These are phyloP conservation scores for Beauveria sp. DNA, from an alignment of 2,329 filamentous ascomycete genomes.

Conservation along the genomic window DNA sequence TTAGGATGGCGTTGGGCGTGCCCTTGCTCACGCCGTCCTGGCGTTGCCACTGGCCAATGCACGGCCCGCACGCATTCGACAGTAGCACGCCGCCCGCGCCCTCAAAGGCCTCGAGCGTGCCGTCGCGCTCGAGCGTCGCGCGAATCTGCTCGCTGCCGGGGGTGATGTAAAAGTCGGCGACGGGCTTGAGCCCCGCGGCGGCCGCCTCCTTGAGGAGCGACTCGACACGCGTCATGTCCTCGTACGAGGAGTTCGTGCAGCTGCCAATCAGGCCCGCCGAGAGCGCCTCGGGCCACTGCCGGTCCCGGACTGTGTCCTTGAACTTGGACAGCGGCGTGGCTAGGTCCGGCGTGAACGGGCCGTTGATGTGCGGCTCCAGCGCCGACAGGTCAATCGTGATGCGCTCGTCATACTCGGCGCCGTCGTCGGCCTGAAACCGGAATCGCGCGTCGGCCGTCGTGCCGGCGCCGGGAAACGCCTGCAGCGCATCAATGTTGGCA, in stretches of 20 bases:
- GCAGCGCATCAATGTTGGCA: conserved; percentile 55
- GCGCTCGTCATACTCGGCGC: conserved; percentile 81
- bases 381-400: conserved; percentile 85
- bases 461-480: conserved; percentile 39
- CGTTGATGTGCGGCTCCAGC: conserved; percentile 94
- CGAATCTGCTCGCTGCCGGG: conserved; percentile 96
- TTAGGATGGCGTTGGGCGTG: conserved; percentile 86
- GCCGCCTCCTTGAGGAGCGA: conserved; percentile 86
- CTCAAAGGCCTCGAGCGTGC: conserved; percentile 78
- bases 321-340: conserved; percentile 89
- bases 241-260: conserved; percentile 97
- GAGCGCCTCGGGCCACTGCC: conserved; percentile 85
- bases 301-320: conserved; percentile 71
- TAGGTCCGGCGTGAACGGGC: conserved; percentile 91
- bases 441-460: conserved; percentile 40
- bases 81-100: conserved; percentile 81
- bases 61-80: conserved; percentile 90
- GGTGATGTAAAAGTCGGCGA: conserved; percentile 89
- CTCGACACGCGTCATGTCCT: conserved; percentile 96
- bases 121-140: conserved; percentile 83
- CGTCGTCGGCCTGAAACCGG: conserved; percentile 69
- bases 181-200: conserved; percentile 82
- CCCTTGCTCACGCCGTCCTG: conserved; percentile 80
- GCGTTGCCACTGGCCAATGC: conserved; percentile 91
- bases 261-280: conserved; percentile 93